Evolutionary conservation across 2,329 filamentous ascomycete species (phyloP).

Genomic region (Colletotrichum lentis): DNA sequence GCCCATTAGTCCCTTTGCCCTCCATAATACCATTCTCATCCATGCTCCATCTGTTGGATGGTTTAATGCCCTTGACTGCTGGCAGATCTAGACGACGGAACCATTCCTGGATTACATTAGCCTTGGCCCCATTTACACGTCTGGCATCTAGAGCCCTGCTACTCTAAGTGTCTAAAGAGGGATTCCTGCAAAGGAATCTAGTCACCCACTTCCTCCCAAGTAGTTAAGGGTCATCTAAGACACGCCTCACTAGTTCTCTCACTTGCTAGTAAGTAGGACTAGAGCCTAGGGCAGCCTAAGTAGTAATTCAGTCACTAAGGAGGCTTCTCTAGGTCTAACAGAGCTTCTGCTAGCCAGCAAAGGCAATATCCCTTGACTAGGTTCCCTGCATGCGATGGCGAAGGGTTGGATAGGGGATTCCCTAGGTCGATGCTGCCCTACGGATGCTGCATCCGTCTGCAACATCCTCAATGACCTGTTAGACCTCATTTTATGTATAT

Average conservation of each 20-base stretch:
- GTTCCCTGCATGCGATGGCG: neutral
- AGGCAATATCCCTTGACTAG: neutral
- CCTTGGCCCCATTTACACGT: neutral
- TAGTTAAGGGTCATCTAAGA: neutral
- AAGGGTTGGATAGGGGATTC: neutral
- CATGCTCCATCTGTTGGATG: too few relatives aligned
- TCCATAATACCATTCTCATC: too few relatives aligned
- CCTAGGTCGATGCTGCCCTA: neutral
- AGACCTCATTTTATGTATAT: neutral
- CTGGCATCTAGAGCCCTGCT: neutral
- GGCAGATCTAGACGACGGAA: neutral
- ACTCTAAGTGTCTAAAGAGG: neutral
- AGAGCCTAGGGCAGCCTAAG: constrained; percentile 27
- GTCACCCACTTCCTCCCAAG: neutral
- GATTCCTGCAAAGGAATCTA: neutral
- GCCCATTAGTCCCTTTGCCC: too few relatives aligned
- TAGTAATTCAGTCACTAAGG: constrained; percentile 21
- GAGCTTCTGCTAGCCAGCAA: constrained; percentile 1
- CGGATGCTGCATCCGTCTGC: constrained; percentile 31
- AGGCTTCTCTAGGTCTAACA: constrained; percentile 7
- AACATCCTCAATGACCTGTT: constrained; percentile 15
- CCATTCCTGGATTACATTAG: neutral
- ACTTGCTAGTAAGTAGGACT: constrained; percentile 22
- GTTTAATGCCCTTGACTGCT: neutral
- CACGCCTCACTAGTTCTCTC: constrained; percentile 14